Base-by-base conservation (phyloP, 2,329 filamentous ascomycete genomes). In the Botryotinia globosa region DNA sequence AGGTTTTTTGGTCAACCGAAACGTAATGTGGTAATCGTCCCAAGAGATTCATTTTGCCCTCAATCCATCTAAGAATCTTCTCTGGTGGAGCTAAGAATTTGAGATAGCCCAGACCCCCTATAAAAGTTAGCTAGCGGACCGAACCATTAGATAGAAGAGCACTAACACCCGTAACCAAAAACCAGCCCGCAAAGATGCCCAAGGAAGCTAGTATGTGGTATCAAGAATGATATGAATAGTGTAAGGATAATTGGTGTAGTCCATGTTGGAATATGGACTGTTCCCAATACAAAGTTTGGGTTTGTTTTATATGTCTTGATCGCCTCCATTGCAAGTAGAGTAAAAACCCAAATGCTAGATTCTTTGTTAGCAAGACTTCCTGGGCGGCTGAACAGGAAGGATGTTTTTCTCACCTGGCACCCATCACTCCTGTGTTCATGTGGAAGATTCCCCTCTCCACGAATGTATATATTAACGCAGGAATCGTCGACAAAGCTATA, bases 1-100 rank as follows among this genome's bases (percentile, higher is more conserved):
- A 97, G 9, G 93, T 97, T 86, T 97, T 98, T 82, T 97, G 94
- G 80, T 98, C 95, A 25, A 98, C 91, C 72, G 93, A 97, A 65
- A 98, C 92, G 79, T 97, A 98, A 82, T 97, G 93, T 62, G 95
- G 95, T 39, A 98, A 83, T 73, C 94, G 87, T 32, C 90, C 92
- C 34, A 97, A 85, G 16, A 98, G 86, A 79, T 97, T 96, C 74
- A 98, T 84, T 81, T 95, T 97, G 29, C 88, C 89, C 83, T 99
- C 96, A 72, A 98, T 87, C 90, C 92, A 98, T 76, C 94, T 88
- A 72, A 98, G 85, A 42, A 92, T 88, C 87, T 92, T 92, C 83
- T 98, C 96, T 2, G 94, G 94, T 34, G 96, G 96, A 25, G 94
- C 92, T 58, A 98, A 87, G 79, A 97, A 91, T 81, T 94, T 94